Evolutionary conservation across 2,329 filamentous ascomycete species (phyloP), one percentile per base, ranked within the genome.

Genomic region (Cytospora schulzeri): DNA sequence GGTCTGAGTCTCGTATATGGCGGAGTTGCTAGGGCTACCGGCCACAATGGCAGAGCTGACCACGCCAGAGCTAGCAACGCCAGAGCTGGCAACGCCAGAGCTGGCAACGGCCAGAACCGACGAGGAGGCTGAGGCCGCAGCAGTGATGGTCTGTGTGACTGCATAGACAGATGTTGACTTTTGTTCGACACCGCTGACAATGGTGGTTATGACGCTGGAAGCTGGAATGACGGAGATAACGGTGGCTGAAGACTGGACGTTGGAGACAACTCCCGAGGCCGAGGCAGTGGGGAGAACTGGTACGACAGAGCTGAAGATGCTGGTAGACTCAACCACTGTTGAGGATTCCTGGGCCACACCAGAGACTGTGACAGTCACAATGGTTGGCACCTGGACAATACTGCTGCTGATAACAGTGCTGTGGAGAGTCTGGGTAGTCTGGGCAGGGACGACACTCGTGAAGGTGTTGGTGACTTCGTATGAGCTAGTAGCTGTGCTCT

Each of bases 331-430:
- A 17, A 61, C 51, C 5, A 61, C 41, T 6, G 35, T 55, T 5
- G 58, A 61, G 8, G 58, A 61, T 7, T 28, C 50, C 19, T 33
- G 19, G 22, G 58, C 51, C 14, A 54, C 48, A 9, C 61, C 55
- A 15, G 45, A 53, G 24, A 63, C 61, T 17, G 61, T 63, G 7
- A 63, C 55, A 19, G 61, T 63, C 2, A 58, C 61, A 19, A 58
- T 33, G 22, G 35, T 63, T 38, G 63, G 60, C n/a, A 65, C 63
- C 28, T 58, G 63, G 14, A 65, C 63, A 17, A 65, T 41, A 15
- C 45, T 54, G 26, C 54, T 65, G 63, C 63, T 65, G 3, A 62
- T 33, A 11, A 65, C 17, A 15, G 45, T 59, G 19, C 50, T 57
- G 4, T 45, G 45, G 7, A 53, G 22, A 11, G 60, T 66, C 29